Percentiles rank a stretch among this genome's conserved stretches.
These are phyloP conservation scores for Pichia thaimueangensis DNA, from an alignment of 805 yeast species.

Conservation along the genomic window DNA sequence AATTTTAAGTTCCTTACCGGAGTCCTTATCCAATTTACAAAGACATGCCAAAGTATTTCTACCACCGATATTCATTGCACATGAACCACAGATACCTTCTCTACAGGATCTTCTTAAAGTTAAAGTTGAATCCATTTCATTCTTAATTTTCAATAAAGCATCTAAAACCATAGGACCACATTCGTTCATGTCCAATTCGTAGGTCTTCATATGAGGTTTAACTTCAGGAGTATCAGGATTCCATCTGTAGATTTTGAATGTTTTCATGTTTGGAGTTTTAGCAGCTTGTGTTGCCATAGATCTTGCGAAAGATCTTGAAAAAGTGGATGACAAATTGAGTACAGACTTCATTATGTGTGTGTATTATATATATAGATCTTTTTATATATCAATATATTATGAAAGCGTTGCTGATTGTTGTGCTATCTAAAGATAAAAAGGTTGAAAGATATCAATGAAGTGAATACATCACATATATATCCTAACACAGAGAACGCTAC, in stretches of 20 bases:
- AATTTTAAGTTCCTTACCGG: slow-evolving; percentile 69
- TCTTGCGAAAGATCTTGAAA: slow-evolving; percentile 21
- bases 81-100: slow-evolving; percentile 99
- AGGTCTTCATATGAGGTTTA: slow-evolving; percentile 81
- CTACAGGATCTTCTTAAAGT: slow-evolving; percentile 98
- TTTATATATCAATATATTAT: no score
- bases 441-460: no score
- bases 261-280: slow-evolving; percentile 58
- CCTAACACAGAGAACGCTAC: no score
- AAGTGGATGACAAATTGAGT: no score
- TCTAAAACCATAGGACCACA: slow-evolving; percentile 99
- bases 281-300: slow-evolving; percentile 51
- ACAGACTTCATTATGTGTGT: slow-evolving; percentile 5
- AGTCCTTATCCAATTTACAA: slow-evolving; percentile 84
- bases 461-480: no score
- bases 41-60: slow-evolving; percentile 94
- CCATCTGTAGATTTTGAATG: slow-evolving; percentile 95
- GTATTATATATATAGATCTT: not conserved
- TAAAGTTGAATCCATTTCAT: slow-evolving; percentile 92
- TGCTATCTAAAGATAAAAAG: no score
- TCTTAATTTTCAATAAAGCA: slow-evolving; percentile 89
- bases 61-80: slow-evolving; percentile 99
- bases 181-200: slow-evolving; percentile 76
- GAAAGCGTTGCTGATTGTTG: no score
- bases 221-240: slow-evolving; percentile 92